Evolutionary conservation across 441 rosid genomes (phyloP), one percentile per base, ranked within the genome.

Genomic region (Capsella rubella): DNA sequence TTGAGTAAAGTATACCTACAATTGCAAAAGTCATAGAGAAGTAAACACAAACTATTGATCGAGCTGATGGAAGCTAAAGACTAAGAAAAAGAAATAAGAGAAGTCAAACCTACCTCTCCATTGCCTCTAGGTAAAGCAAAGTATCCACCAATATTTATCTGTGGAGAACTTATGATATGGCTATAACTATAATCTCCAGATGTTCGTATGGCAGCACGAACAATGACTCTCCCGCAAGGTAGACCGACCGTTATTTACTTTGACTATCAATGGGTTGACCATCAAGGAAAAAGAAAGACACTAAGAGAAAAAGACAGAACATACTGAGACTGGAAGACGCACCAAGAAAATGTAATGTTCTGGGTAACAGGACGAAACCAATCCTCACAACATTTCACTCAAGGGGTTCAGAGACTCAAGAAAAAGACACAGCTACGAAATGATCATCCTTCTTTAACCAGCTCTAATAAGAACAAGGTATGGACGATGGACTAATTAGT

Each of bases 1-100:
- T 87, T 91, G 60, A 87, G 86, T 75, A 95, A 82, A 74, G 83
- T 86, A 87, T 92, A 93, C 89, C 99, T 95, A 64, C 31, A 65
- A 32, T 60, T 58, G 47, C 69, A 69, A 11, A 77, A 6, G 59
- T 7, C 54, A 73, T 56, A 28, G 42, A 21, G 11, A 70, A 42
- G 51, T 28, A 58, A 56, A 43, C 32, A 64, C 57, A 61, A 66
- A 57, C 4, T 31, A 65, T 42, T 52, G n/a, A 59, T 3, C 10
- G 14, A 8, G 13, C 25, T 53, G 10, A 51, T 32, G 3, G 32
- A 67, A 59, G 64, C 47, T 39, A 70, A 68, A 34, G 21, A 34
- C 43, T 9, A 68, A 2, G 18, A 57, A 64, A 29, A 12, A 50
- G 7, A 14, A 2, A 47, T 35, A 25, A 71, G 49, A 59, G 45